phyloP scores from a whole-genome alignment of 305 asterid species.

The Solanum hybrid region DNA sequence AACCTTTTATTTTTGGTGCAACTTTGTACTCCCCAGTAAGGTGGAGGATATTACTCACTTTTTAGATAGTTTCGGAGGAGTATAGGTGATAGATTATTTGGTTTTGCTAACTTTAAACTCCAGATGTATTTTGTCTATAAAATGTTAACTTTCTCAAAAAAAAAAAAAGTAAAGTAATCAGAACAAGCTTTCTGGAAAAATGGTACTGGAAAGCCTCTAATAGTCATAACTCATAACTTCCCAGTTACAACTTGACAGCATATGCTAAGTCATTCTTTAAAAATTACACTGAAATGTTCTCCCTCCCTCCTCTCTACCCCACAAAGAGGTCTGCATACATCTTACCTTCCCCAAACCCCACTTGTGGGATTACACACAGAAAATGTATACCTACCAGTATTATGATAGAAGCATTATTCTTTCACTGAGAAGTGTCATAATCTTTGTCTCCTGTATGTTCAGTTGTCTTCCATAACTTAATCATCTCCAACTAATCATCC shows the following conservation, averaged over 20 bases:
- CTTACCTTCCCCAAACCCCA: background rate
- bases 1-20: background rate
- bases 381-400: background rate
- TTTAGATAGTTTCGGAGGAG: background rate
- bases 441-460: background rate
- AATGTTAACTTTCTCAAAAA: background rate
- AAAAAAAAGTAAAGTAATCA: background rate
- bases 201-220: background rate
- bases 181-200: background rate
- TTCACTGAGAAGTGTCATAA: background rate
- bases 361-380: background rate
- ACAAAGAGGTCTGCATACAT: background rate
- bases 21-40: background rate
- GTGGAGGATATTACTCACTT: background rate
- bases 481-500: background rate
- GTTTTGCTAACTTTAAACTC: background rate
- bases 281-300: background rate
- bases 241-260: background rate
- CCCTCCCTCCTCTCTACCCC: background rate
- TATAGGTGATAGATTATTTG: background rate
- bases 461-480: background rate
- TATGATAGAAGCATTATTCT: background rate
- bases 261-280: background rate
- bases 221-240: background rate
- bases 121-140: background rate